Evolutionary conservation across 371 early-diverging fungal genomes (phyloP), one percentile per base, ranked within the genome.

Genomic region (Mortierella sp.): DNA sequence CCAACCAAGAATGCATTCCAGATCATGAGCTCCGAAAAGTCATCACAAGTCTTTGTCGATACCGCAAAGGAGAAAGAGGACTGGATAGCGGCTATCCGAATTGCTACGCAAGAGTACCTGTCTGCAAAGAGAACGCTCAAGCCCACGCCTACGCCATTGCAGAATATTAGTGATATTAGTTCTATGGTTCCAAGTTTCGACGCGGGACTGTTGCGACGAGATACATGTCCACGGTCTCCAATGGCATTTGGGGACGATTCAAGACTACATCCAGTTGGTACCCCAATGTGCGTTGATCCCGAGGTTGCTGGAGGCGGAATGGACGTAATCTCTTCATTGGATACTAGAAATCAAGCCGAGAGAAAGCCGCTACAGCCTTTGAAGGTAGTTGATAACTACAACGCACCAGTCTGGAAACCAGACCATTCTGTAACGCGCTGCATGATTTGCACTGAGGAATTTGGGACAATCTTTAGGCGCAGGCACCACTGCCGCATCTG

Each of bases 401-500:
- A 84, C 45, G 92, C 92, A 13, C 93, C 92, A 1, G 87, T 93
- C 0, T 93, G 92, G 93, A 88, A 88, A 17, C 90, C 91, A 0
- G 90, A 91, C 66, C 83, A 86, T 62, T 68, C 83, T 55, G 83
- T 87, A 7, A 81, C 79, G 10, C 60, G 79, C 8, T 91, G 91
- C 72, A 85, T 89, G 75, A 85, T 87, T 55, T 92, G 92, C 75
- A 66, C 75, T 32, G 85, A 85, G 51, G 87, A 82, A 40, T 90
- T 91, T 64, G 66, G 68, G 65, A 84, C 88, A 13, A 53, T 90
- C 42, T 86, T 86, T 42, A 57, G 85, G 59, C 84, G 91, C 7
- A 84, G 89, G 72, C 93, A 93, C 75, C 93, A 94, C 70, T 93
- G 93, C 68, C 84, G 93, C 28, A 85, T 87, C 3, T 93, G 94